Percentiles rank a stretch among this genome's conserved stretches.
Evolutionary conservation across 768 basidiomycete genomes (phyloP).

Genomic region (Steccherinum ochraceum): DNA sequence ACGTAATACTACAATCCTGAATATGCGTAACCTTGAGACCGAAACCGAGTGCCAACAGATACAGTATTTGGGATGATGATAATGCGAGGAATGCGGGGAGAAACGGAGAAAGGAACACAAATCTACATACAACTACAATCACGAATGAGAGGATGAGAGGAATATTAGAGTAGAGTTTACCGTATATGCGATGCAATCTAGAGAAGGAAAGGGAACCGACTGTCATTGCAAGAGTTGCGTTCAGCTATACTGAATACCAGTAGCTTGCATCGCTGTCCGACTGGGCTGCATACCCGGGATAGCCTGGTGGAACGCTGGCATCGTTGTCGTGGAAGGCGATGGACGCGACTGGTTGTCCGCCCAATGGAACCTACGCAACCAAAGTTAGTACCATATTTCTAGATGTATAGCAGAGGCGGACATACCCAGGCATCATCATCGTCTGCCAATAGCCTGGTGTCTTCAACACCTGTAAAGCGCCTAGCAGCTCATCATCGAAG

Average conservation of each 20-base stretch:
- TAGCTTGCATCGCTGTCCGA: not conserved
- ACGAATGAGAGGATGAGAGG: not conserved
- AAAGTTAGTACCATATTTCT: not conserved
- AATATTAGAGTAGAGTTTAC: too few relatives aligned
- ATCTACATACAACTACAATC: not conserved
- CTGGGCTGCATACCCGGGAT: slow-evolving; percentile 2
- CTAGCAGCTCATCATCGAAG: slow-evolving; percentile 50
- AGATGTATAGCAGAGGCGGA: not conserved
- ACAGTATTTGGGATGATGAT: not conserved
- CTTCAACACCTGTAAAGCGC: slow-evolving; percentile 67
- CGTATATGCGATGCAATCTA: too few relatives aligned
- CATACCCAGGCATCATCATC: slow-evolving; percentile 83
- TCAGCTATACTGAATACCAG: not conserved
- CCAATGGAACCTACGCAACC: slow-evolving; percentile 5
- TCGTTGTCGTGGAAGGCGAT: not conserved
- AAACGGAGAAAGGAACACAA: not conserved
- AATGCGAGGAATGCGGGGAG: not conserved
- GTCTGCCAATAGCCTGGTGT: slow-evolving; percentile 70
- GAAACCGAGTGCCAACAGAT: not conserved
- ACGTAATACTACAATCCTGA: not conserved
- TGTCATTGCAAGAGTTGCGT: not conserved
- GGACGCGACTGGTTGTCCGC: not conserved
- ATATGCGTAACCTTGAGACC: not conserved
- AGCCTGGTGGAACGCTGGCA: not conserved
- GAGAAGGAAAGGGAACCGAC: too few relatives aligned